Base-by-base conservation (phyloP, 1,284 basidiomycete genomes). In the Sphaerobolus stellatus region DNA sequence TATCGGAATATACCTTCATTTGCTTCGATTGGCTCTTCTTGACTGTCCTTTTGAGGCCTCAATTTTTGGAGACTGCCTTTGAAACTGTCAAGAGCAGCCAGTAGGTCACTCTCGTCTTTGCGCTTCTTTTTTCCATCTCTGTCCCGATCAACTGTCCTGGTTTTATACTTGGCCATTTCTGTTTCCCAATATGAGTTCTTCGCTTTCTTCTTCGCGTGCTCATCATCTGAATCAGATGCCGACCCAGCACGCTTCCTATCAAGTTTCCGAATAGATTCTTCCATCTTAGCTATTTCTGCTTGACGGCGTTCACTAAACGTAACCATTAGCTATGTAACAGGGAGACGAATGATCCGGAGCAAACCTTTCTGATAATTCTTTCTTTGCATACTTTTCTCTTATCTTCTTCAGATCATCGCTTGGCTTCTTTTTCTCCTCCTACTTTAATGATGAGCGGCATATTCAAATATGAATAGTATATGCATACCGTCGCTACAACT, bases 211-310 rank as follows among this genome's bases (percentile, higher is more conserved):
- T 70, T 75, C 31, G 70, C 66, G 5, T 64, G 74, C 57, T 84
- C 85, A 57, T 79, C 82, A 50, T 81, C 81, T 18, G 62, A 61
- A 24, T 57, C 62, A 43, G 46, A 48, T 9, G 76, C 75, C 1
- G 78, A 80, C 9, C 70, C 73, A 22, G 71, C 75, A 8, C 78
- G 76, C 49, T 76, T 77, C 54, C 79, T 79, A 22, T 79, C 78
- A 8, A 94, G 77, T 60, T 82, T 87, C 25, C 90, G 85, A 54
- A 98, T 88, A 51, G 94, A 90, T 3, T 84, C 86, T 69, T 97
- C 90, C 81, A 97, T 90, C 60, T 82, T 84, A 62, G 85, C 88
- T 54, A 97, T 94, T 68, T 95, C 89, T 5, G 82, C 78, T 65
- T 85, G 81, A 16, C 53, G 53, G 16, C 46, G 45, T 28, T 54